Evolutionary conservation across 2,329 filamentous ascomycete species (phyloP).

Genomic region (Fusarium sp.): DNA sequence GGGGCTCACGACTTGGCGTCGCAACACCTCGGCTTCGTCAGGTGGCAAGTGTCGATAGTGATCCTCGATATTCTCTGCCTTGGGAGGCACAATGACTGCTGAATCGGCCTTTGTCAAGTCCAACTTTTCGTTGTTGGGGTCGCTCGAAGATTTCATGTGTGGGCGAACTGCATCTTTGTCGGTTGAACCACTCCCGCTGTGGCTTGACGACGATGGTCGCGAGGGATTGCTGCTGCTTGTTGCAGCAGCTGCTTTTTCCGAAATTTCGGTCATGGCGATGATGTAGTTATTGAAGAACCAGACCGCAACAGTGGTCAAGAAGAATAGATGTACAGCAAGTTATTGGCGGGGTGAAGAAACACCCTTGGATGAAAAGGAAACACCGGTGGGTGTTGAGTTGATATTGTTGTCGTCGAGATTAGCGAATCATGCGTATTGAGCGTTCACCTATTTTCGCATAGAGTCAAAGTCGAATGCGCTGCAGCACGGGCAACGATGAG

Average conservation of each 20-base stretch:
- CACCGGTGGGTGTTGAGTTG: neutral
- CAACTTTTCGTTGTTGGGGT: slow-evolving; percentile 26
- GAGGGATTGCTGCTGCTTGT: slow-evolving; percentile 29
- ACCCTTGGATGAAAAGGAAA: neutral
- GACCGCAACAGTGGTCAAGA: neutral
- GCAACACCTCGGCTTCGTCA: slow-evolving; percentile 72
- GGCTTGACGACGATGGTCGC: slow-evolving; percentile 47
- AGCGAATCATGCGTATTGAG: neutral
- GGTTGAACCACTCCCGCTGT: slow-evolving; percentile 44
- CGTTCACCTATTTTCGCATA: neutral
- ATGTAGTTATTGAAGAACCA: neutral
- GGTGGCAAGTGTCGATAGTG: slow-evolving; percentile 69
- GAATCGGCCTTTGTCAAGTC: slow-evolving; percentile 55
- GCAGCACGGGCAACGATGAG: neutral
- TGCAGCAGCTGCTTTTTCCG: slow-evolving; percentile 40
- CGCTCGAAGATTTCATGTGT: slow-evolving; percentile 19
- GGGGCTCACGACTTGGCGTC: slow-evolving; percentile 72
- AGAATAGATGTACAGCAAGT: neutral
- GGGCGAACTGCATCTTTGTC: slow-evolving; percentile 29
- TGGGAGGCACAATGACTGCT: slow-evolving; percentile 45
- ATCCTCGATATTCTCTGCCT: slow-evolving; percentile 55
- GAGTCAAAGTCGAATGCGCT: neutral
- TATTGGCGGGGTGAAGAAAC: neutral
- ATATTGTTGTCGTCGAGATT: slow-evolving; percentile 7
- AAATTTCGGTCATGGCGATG: slow-evolving; percentile 30